Evolutionary conservation across 371 early-diverging fungal genomes (phyloP).

Genomic region (Rhizopus delemar): DNA sequence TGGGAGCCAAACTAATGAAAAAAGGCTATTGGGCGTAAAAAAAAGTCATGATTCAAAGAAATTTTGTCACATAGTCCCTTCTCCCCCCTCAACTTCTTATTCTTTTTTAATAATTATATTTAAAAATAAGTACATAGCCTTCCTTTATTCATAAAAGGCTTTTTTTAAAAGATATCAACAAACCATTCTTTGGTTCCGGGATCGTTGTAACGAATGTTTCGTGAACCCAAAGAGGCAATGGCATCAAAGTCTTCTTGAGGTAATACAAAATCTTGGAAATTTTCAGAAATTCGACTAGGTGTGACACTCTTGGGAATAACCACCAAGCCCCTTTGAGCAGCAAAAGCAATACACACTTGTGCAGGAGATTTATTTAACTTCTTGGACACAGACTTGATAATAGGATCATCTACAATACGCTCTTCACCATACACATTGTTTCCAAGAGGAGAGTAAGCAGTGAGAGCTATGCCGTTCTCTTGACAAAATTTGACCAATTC

Average conservation of each 20-base stretch:
- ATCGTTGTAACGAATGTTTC: conserved; percentile 48
- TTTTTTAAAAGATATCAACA: conserved; percentile 32
- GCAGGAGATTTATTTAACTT: conserved; percentile 69
- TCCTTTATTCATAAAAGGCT: neutral
- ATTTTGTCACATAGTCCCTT: no score
- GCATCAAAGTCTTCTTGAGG: conserved; percentile 52
- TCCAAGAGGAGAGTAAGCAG: conserved; percentile 48
- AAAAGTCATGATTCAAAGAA: no score
- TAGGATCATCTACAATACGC: conserved; percentile 59
- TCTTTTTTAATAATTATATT: no score
- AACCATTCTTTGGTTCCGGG: conserved; percentile 46
- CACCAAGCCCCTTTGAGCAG: conserved; percentile 61
- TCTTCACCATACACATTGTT: conserved; percentile 70
- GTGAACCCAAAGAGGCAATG: conserved; percentile 34
- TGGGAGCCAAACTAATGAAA: no score
- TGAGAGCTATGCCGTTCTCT: conserved; percentile 35
- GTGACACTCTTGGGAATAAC: conserved; percentile 63
- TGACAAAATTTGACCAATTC: conserved; percentile 43
- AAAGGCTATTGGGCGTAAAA: no score
- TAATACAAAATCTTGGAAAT: conserved; percentile 58
- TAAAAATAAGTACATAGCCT: no score
- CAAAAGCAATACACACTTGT: conserved; percentile 82
- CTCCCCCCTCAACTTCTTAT: no score
- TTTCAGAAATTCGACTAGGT: conserved; percentile 52
- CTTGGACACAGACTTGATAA: conserved; percentile 61